Evolutionary conservation across 352 stramenopile genomes (phyloP), one percentile per base, ranked within the genome.

Genomic region (Chrysophaeum taylorii): DNA sequence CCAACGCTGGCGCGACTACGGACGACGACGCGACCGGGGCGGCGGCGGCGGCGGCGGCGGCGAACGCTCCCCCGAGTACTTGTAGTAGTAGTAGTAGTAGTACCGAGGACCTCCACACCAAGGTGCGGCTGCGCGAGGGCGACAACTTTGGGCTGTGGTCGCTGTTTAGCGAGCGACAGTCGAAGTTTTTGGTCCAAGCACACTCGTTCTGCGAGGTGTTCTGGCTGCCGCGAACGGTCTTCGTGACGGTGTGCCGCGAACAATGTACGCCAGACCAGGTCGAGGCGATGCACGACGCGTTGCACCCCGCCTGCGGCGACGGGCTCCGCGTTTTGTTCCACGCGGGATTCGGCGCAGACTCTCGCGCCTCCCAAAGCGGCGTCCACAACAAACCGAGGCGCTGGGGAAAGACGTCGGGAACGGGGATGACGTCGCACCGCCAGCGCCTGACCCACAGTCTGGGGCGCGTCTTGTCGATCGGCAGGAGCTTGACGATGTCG

Each of bases 401-500:
- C n/a, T n/a, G n/a, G n/a, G n/a, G n/a, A n/a, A n/a, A n/a, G n/a
- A n/a, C n/a, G n/a, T n/a, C n/a, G n/a, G n/a, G n/a, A n/a, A n/a
- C n/a, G n/a, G n/a, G n/a, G n/a, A n/a, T n/a, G n/a, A n/a, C n/a
- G n/a, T n/a, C n/a, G n/a, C n/a, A n/a, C n/a, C n/a, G n/a, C n/a
- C n/a, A n/a, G n/a, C n/a, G n/a, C n/a, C n/a, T n/a, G n/a, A n/a
- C n/a, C n/a, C n/a, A n/a, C n/a, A n/a, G n/a, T n/a, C n/a, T n/a
- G n/a, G n/a, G n/a, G n/a, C n/a, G n/a, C n/a, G n/a, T n/a, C n/a
- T n/a, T n/a, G n/a, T n/a, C n/a, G n/a, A n/a, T n/a, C n/a, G n/a
- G n/a, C n/a, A n/a, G n/a, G n/a, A n/a, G n/a, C n/a, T n/a, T n/a
- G 77, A 82, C 29, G 70, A 81, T 0, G 75, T 80, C 53, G 29